Base-by-base conservation (phyloP, 345 rosid genomes). In the Sisymbrium altissimum region DNA sequence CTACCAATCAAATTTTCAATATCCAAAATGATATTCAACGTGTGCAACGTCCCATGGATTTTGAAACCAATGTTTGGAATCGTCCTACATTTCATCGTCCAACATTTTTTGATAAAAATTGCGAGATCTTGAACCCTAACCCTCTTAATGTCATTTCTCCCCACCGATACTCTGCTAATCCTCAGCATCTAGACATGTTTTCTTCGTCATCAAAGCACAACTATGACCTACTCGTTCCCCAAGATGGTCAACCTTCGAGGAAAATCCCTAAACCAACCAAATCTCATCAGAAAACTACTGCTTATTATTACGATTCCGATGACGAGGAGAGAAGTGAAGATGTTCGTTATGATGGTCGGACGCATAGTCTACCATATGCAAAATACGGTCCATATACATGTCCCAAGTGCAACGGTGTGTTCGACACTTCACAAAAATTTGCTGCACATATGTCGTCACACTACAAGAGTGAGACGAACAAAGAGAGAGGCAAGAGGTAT, bases 321-420 rank as follows among this genome's bases (percentile, higher is more conserved):
- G 46, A 54, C 3, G 41, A 17, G 1, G 33, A 57, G 12, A 46
- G 18, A 27, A 56, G n/a, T 21, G 54, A 50, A 7, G 38, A 48
- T 5, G 66, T 9, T 56, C 19, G 6, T 0, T 66, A 74, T 12
- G 73, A 66, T 66, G 73, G 78, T 30, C 62, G 63, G 14, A 74
- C 55, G 1, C 78, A 67, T 60, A 75, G 78, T 43, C 6, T 67
- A 49, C 68, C 62, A 0, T 40, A n/a, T 60, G 38, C 59, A 18
- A 67, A 67, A n/a, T 40, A 75, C 0, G 78, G 68, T 27, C 73
- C 78, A 15, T 75, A 75, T 50, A 67, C 68, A 21, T 75, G 78
- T 59, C 68, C 78, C 0, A 75, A 40, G 18, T 75, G 78, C 43
- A 32, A 19, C 0, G 6, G 36, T 18, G 21, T 75, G 18, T 75